These are phyloP conservation scores for Ceratopteris richardii DNA, from an alignment of 75 land plant species.

Conservation along the genomic window DNA sequence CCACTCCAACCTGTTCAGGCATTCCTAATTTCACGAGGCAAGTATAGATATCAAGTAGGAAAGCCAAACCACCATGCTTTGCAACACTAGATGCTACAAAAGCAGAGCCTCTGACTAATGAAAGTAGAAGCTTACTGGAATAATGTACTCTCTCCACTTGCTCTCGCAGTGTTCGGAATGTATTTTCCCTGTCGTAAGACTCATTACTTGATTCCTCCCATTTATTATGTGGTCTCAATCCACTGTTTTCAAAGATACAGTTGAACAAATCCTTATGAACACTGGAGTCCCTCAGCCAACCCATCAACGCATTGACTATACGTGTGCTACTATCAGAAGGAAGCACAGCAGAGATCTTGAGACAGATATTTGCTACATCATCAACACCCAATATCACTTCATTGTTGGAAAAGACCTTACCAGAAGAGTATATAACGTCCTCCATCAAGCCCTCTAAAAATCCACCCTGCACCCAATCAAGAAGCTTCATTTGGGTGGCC, in stretches of 20 bases:
- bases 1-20: constrained; percentile 4
- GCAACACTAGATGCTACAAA: constrained; percentile 19
- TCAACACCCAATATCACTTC: constrained; percentile 6
- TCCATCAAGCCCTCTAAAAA: constrained; percentile 24
- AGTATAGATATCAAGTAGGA: constrained; percentile 15
- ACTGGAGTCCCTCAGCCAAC: constrained; percentile 4
- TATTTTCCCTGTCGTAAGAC: neutral
- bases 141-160: constrained; percentile 8
- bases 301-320: constrained; percentile 7
- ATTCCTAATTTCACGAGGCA: constrained; percentile 8
- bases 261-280: neutral
- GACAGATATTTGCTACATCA: constrained; percentile 13
- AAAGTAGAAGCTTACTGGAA: constrained; percentile 10
- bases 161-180: neutral
- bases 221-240: neutral
- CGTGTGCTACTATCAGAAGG: constrained; percentile 20
- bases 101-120: constrained; percentile 11
- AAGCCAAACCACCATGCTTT: constrained; percentile 4
- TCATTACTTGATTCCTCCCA: neutral
- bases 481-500: constrained; percentile 2
- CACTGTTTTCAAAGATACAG: constrained; percentile 2
- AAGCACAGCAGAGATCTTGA: constrained; percentile 10
- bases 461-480: constrained; percentile 27
- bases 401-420: neutral
- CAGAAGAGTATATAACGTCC: constrained; percentile 6